Evolutionary conservation across 495 filamentous ascomycete species (phyloP), one percentile per base, ranked within the genome.

Genomic region (Neurospora discreta): DNA sequence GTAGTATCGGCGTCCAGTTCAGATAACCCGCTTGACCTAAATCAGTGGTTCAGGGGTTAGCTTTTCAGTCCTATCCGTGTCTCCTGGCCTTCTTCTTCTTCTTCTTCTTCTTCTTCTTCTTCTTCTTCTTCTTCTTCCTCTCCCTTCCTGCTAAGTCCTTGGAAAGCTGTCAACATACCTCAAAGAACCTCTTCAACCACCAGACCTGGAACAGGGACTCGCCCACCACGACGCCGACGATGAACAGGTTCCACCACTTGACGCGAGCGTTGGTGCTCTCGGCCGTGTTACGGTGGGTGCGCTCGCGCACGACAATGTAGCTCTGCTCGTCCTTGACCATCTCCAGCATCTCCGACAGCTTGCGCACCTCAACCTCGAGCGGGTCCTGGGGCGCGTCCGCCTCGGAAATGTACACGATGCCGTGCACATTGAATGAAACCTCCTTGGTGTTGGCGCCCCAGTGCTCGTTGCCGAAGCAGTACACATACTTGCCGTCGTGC

Each of bases 231-330:
- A 99, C 91, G 69, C 89, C 88, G 71, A 99, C 87, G 82, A 98
- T 94, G 83, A 98, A 98, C 73, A 98, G 88, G 80, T 94, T 98
- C 96, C 96, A 99, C 95, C 95, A 99, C 84, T 99, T 99, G 73
- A 99, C 95, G 70, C 95, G 85, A 73, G 89, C 88, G 82, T 99
- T 99, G 71, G 95, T 99, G 87, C 93, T 97, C 86, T 99, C 95
- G 68, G 95, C 95, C 5, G 95, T 99, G 84, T 99, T 98, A 75
- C 95, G 88, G 87, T 99, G 95, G 71, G 93, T 95, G 74, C 96
- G 88, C 84, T 99, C 95, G 73, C 95, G 90, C 68, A 98, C 85
- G 44, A 99, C 92, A 75, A 99, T 99, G 82, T 99, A 99, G 72
- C 91, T 89, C 83, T 99, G 95, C 82, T 99, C 95, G 81, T 99